Base-by-base conservation (phyloP, 192 early-diverging fungal genomes). In the Entomortierella beljakovae region DNA sequence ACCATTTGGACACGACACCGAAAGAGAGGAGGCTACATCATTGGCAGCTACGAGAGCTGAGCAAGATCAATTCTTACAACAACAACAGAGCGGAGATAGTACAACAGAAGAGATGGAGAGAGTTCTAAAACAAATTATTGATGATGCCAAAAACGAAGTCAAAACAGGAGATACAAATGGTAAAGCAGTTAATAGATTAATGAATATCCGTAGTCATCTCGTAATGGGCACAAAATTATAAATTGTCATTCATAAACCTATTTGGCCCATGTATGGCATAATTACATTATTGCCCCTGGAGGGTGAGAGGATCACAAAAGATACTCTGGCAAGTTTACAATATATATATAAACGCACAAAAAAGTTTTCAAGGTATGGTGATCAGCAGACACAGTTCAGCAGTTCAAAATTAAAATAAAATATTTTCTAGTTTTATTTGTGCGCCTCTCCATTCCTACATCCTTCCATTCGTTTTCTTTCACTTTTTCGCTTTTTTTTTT, bases 161-260 rank as follows among this genome's bases (percentile, higher is more conserved):
- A 57, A 63, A 42, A 49, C 55, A 31, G 75, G 68, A 1, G 48
- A 79, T 48, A 79, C 75, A n/a, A 16, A 79, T 25, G 75, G 75
- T 18, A 51, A 31, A 38, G 67, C 75, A 16, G 13, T 79, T 55
- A 64, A 79, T 37, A 46, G 75, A 42, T 15, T 79, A 57, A 49
- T 79, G 56, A 70, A 60, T 66, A 68, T 79, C 13, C 67, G 68
- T 11, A 79, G 65, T 22, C 72, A 76, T 63, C 69, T 69, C 48
- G 65, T 57, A 35, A 69, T 69, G 75, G 71, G 71, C n/a, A 74
- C 73, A 18, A 77, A 68, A n/a, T 26, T 77, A 46, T 76, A 64
- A 23, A n/a, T n/a, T n/a, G n/a, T n/a, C n/a, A n/a, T n/a, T n/a
- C n/a, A n/a, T n/a, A n/a, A n/a, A n/a, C n/a, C n/a, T n/a, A n/a